These are phyloP conservation scores for Trichoderma atrobrunneum DNA, from an alignment of 2,329 filamentous ascomycete species.

Conservation along the genomic window DNA sequence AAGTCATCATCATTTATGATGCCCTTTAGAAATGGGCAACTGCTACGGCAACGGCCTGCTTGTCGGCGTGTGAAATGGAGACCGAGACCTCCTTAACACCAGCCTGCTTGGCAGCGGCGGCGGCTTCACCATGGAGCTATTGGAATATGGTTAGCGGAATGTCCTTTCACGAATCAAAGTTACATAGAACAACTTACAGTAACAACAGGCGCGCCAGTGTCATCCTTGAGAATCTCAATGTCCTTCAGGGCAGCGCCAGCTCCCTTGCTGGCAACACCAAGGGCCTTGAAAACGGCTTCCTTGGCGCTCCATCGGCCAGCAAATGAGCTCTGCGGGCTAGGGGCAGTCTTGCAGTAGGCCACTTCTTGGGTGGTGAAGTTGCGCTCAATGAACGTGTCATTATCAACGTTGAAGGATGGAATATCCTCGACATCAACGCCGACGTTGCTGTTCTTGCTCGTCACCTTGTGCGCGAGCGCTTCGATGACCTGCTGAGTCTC, in stretches of 20 bases:
- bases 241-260: conserved; percentile 88
- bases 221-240: conserved; percentile 84
- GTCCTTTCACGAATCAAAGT: background rate
- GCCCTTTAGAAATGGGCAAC: conserved; percentile 68
- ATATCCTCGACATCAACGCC: conserved; percentile 95
- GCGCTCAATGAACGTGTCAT: conserved; percentile 88
- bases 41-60: conserved; percentile 90
- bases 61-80: conserved; percentile 94
- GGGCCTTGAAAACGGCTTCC: conserved; percentile 96
- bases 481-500: conserved; percentile 75
- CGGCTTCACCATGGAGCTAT: conserved; percentile 83
- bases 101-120: conserved; percentile 76
- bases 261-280: conserved; percentile 82
- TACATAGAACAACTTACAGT: conserved; percentile 60
- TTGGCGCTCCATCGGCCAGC: conserved; percentile 96
- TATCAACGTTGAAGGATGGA: conserved; percentile 82
- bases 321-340: conserved; percentile 84
- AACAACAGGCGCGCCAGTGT: conserved; percentile 79
- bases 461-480: conserved; percentile 64
- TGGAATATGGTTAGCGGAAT: conserved; percentile 36
- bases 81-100: conserved; percentile 87
- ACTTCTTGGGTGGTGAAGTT: conserved; percentile 90
- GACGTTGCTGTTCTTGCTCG: conserved; percentile 65
- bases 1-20: background rate
- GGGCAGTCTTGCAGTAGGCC: conserved; percentile 76